A percentile compares a stretch with the other conserved stretches of the same genome.
Conservation (phyloP, 306 rosid species). For the Biancaea sappan region DNA sequence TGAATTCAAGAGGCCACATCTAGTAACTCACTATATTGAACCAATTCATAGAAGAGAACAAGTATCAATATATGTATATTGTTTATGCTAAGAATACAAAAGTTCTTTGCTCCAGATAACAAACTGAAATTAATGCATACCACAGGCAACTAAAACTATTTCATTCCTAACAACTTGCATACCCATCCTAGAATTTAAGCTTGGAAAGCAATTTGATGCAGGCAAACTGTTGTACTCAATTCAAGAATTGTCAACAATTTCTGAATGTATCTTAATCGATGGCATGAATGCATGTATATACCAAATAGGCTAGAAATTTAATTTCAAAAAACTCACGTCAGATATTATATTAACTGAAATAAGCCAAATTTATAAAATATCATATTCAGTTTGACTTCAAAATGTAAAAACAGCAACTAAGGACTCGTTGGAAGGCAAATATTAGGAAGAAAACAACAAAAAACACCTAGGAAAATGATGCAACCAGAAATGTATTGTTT, state of each 20-base stretch:
- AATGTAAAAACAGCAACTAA: neutral
- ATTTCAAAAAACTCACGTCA: neutral
- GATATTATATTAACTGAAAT: neutral
- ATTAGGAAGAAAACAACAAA: neutral
- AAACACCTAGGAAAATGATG: neutral
- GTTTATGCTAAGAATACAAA: neutral
- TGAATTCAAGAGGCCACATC: neutral
- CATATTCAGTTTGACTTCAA: neutral
- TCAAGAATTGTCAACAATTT: neutral
- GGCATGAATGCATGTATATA: neutral
- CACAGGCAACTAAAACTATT: neutral
- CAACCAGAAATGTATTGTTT: slow-evolving; percentile 19
- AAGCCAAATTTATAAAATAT: neutral
- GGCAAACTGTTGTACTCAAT: neutral
- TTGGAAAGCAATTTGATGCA: neutral
- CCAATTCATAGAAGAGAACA: slow-evolving; percentile 16
- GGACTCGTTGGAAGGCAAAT: neutral
- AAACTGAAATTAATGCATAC: neutral
- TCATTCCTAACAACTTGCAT: slow-evolving; percentile 5
- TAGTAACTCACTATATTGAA: neutral
- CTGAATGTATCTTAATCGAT: slow-evolving; percentile 1
- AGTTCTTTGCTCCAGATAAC: neutral
- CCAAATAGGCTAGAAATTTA: slow-evolving; percentile 1
- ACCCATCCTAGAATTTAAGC: slow-evolving; percentile 13
- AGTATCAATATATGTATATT: neutral